Conservation (phyloP, 129 eudicot genomes). For the Pseudognaphalium luteoalbum region DNA sequence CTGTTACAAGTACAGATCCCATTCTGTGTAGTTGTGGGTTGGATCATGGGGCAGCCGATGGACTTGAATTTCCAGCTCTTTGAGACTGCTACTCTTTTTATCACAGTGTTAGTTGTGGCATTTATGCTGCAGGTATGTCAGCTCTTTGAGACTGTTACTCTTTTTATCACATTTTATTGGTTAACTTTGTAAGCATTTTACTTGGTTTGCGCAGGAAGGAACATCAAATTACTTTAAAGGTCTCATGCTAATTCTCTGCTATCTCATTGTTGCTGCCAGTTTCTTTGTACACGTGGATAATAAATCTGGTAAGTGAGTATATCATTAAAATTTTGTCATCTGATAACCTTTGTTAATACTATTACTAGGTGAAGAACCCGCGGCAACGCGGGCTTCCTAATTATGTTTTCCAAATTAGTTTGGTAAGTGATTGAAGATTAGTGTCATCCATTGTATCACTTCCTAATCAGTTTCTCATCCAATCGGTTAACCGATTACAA, state of each 20-base stretch:
- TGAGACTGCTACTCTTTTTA: slow-evolving; percentile 86
- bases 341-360: too few relatives aligned
- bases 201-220: slow-evolving; percentile 8
- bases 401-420: too few relatives aligned
- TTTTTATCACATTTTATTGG: neutral
- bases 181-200: neutral
- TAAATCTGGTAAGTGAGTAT: slow-evolving; percentile 1
- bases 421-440: too few relatives aligned
- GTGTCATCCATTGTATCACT: too few relatives aligned
- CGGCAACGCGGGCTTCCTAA: too few relatives aligned
- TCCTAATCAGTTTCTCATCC: too few relatives aligned
- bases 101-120: slow-evolving; percentile 79
- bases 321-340: neutral
- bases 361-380: too few relatives aligned
- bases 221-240: slow-evolving; percentile 8
- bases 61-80: slow-evolving; percentile 84
- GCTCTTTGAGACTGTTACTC: too few relatives aligned
- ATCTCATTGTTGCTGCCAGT: slow-evolving; percentile 16
- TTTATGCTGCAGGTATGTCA: slow-evolving; percentile 77
- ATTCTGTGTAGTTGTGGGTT: slow-evolving; percentile 82
- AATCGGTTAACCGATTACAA: too few relatives aligned
- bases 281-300: slow-evolving; percentile 6
- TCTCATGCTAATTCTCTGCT: slow-evolving; percentile 18
- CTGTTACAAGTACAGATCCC: slow-evolving; percentile 6
- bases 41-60: slow-evolving; percentile 83